Conservation (phyloP, 1,139 yeast genomes). For the Saccharomycopsis phalli region DNA sequence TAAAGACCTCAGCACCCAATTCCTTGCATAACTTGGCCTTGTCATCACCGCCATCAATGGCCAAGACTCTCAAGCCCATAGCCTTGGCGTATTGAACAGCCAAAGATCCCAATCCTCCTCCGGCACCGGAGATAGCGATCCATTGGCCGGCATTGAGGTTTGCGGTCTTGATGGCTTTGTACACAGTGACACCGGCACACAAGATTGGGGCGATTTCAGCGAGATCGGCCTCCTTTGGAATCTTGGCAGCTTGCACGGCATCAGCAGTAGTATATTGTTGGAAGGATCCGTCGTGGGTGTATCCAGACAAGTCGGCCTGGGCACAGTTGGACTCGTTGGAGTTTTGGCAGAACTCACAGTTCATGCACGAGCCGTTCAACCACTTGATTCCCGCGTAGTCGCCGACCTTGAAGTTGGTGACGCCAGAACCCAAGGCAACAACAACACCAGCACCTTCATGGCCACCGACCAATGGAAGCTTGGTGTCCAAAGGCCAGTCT, state of each 20-base stretch:
- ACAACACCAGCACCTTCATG: constrained; percentile 68
- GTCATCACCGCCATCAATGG: constrained; percentile 52
- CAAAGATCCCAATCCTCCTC: constrained; percentile 59
- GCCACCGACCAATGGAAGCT: constrained; percentile 68
- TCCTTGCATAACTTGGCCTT: constrained; percentile 39
- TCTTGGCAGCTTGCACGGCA: constrained; percentile 54
- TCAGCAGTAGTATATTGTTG: constrained; percentile 61
- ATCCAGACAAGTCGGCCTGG: constrained; percentile 50
- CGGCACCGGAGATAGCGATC: constrained; percentile 63
- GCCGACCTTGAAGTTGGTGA: constrained; percentile 50
- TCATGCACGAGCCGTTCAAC: constrained; percentile 52
- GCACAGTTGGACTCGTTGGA: constrained; percentile 52
- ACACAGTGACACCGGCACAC: constrained; percentile 67
- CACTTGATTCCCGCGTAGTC: constrained; percentile 58
- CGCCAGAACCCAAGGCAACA: constrained; percentile 49
- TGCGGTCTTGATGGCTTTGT: constrained; percentile 59
- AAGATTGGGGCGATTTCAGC: constrained; percentile 52
- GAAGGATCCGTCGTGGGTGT: constrained; percentile 61
- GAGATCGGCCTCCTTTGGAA: constrained; percentile 48
- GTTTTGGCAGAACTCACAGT: constrained; percentile 49
- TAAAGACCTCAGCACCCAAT: constrained; percentile 47
- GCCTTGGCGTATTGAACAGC: constrained; percentile 59
- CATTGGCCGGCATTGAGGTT: constrained; percentile 48
- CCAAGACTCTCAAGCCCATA: constrained; percentile 55
- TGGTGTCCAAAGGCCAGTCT: constrained; percentile 64